phyloP scores from a whole-genome alignment of 2,329 filamentous ascomycete genomes.

The Blastomyces emzantsi region DNA sequence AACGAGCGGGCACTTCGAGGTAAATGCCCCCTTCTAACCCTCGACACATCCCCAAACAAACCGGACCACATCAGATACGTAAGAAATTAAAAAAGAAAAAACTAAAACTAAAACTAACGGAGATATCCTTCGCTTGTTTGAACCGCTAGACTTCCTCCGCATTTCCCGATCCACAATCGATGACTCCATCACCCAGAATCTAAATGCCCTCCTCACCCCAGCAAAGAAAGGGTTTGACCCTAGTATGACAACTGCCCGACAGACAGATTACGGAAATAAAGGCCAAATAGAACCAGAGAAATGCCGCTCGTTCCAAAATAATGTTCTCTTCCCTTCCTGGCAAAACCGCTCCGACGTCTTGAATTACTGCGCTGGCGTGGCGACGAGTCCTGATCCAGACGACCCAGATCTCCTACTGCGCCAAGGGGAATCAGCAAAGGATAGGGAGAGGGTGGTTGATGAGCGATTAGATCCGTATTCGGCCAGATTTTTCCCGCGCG shows the following conservation, averaged over 20 bases:
- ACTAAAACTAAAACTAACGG: not conserved
- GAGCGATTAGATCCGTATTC: slow-evolving; percentile 91
- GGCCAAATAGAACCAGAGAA: slow-evolving; percentile 51
- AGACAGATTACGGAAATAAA: slow-evolving; percentile 41
- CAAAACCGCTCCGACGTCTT: slow-evolving; percentile 71
- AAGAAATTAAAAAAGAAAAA: not conserved
- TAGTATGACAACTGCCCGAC: slow-evolving; percentile 58
- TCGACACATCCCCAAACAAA: slow-evolving; percentile 16
- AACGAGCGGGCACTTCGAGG: slow-evolving; percentile 60
- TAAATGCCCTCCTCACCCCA: slow-evolving; percentile 80
- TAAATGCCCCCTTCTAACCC: slow-evolving; percentile 25
- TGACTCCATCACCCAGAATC: slow-evolving; percentile 85
- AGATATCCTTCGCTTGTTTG: slow-evolving; percentile 2
- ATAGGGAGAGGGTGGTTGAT: slow-evolving; percentile 66
- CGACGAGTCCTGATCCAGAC: slow-evolving; percentile 75
- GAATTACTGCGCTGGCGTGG: slow-evolving; percentile 81
- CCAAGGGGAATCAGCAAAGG: slow-evolving; percentile 59
- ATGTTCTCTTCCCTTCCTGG: slow-evolving; percentile 83
- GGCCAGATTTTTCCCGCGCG: slow-evolving; percentile 61
- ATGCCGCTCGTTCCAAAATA: slow-evolving; percentile 64
- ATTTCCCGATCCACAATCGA: slow-evolving; percentile 77
- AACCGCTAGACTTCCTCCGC: slow-evolving; percentile 69
- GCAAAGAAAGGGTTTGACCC: slow-evolving; percentile 66
- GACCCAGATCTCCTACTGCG: slow-evolving; percentile 67
- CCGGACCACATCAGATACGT: slow-evolving; percentile 2